Percentiles rank a stretch among this genome's conserved stretches.
Conservation (phyloP, 2,329 filamentous ascomycete genomes). For the Cladobotryum protrusum region DNA sequence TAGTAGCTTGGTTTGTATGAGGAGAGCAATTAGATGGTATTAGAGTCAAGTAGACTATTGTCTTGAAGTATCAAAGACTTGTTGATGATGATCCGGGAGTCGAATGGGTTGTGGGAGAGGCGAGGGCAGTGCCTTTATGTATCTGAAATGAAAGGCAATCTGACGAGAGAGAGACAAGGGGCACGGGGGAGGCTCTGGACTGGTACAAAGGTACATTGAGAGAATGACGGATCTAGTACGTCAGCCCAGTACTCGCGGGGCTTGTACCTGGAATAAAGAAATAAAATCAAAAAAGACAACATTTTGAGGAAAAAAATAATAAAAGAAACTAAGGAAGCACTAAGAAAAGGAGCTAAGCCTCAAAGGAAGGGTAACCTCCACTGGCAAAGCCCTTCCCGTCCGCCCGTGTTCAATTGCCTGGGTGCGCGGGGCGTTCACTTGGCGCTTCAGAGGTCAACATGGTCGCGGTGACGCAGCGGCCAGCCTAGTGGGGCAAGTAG, state of each 20-base stretch:
- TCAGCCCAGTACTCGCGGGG: constrained; percentile 13
- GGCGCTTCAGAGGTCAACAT: background rate
- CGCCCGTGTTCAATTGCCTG: constrained; percentile 6
- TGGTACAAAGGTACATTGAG: background rate
- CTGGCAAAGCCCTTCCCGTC: constrained; percentile 7
- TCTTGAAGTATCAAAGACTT: constrained; percentile 5
- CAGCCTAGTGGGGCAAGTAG: constrained; percentile 15
- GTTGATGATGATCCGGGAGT: background rate
- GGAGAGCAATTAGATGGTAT: background rate
- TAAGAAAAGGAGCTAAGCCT: background rate
- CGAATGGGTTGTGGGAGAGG: constrained; percentile 1
- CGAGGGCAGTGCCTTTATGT: constrained; percentile 22
- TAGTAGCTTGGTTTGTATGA: constrained; percentile 1
- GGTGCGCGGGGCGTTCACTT: constrained; percentile 4
- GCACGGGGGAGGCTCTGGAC: constrained; percentile 2
- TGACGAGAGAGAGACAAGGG: constrained; percentile 19
- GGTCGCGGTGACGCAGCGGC: constrained; percentile 10
- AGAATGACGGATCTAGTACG: constrained; percentile 9
- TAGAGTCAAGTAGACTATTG: background rate
- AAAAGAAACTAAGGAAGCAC: background rate
- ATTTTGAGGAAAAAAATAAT: background rate
- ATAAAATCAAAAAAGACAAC: background rate
- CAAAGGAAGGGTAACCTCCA: background rate
- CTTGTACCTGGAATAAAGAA: constrained; percentile 8
- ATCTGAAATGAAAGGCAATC: constrained; percentile 26